phyloP scores from a whole-genome alignment of 129 eudicot species.

The Tagetes erecta region DNA sequence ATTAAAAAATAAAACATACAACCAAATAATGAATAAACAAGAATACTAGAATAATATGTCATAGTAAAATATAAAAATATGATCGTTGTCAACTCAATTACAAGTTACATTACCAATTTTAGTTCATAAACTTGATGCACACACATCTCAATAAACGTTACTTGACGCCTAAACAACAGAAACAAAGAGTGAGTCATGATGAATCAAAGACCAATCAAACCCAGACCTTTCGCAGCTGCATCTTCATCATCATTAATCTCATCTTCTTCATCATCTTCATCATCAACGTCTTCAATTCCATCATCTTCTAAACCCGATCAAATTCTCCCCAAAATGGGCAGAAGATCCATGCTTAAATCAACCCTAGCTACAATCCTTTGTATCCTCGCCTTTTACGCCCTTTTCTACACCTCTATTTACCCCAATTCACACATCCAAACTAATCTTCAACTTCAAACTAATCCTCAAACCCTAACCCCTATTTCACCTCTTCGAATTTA shows the following conservation, averaged over 20 bases:
- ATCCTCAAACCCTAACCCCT: neutral
- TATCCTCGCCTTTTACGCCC: conserved; percentile 48
- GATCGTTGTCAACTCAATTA: no score
- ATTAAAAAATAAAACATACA: no score
- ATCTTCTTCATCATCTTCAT: conserved; percentile 11
- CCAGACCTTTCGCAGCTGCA: conserved; percentile 20
- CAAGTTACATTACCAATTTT: no score
- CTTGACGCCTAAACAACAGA: neutral
- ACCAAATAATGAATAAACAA: no score
- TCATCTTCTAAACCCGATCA: conserved; percentile 22
- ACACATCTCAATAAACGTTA: neutral
- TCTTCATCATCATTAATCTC: conserved; percentile 10
- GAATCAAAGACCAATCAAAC: conserved; percentile 28
- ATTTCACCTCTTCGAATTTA: conserved; percentile 35
- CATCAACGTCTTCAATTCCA: neutral
- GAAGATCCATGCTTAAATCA: conserved; percentile 49
- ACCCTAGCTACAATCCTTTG: conserved; percentile 43
- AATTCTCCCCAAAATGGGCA: conserved; percentile 32
- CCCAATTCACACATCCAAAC: conserved; percentile 12
- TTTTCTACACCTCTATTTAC: conserved; percentile 49
- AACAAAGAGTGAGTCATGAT: conserved; percentile 7
- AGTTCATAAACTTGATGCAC: no score
- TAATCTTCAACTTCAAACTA: conserved; percentile 4
- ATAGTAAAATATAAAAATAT: no score
- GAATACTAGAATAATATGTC: no score